These are phyloP conservation scores for Gracilaria domingensis DNA, from an alignment of 23 red algal genomes.

Conservation along the genomic window DNA sequence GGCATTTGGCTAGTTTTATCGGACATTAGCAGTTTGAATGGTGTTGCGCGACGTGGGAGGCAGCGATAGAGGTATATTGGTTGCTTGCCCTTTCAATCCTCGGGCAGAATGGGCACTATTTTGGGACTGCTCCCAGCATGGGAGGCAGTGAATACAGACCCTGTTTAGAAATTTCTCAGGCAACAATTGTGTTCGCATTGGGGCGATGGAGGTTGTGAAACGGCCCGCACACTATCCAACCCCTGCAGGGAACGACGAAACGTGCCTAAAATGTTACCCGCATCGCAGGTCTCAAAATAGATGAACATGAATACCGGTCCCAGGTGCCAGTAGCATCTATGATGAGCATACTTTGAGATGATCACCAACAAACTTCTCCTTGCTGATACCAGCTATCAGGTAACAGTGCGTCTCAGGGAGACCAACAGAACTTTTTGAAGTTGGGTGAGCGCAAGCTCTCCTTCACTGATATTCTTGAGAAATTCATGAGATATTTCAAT, in stretches of 20 bases:
- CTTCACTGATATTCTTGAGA: no score
- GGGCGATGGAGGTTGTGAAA: background rate
- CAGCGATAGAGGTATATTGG: background rate
- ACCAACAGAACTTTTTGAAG: no score
- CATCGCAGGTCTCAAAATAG: background rate
- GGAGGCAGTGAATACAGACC: background rate
- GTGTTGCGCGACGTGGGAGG: background rate
- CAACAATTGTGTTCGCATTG: background rate
- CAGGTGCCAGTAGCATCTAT: no score
- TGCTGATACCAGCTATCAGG: background rate
- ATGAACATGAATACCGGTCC: background rate
- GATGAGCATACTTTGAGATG: no score
- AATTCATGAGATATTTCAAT: no score
- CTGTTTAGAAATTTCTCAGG: no score
- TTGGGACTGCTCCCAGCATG: background rate
- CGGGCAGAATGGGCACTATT: background rate
- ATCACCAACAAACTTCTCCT: background rate
- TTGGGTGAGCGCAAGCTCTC: no score
- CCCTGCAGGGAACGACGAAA: background rate
- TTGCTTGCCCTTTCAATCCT: background rate
- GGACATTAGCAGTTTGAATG: background rate
- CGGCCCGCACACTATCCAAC: background rate
- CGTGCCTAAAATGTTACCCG: background rate
- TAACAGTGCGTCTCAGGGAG: background rate
- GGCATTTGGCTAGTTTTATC: background rate